Evolutionary conservation across 1,284 basidiomycete species (phyloP), one percentile per base, ranked within the genome.

Genomic region (Xerocomus amazonicus): DNA sequence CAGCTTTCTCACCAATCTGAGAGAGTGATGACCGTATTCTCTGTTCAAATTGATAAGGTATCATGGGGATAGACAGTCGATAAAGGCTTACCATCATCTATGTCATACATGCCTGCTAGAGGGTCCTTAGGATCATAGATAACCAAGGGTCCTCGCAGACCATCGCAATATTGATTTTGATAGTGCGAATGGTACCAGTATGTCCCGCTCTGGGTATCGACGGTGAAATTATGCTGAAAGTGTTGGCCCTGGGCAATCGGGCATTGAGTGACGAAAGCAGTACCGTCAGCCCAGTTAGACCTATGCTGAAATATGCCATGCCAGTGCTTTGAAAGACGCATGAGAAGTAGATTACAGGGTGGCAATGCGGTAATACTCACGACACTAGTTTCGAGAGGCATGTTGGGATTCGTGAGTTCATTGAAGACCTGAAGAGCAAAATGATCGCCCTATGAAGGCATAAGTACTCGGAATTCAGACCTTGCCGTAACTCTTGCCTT

Each of bases 371-470:
- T 0, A 7, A 2, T 28, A 45, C 66, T 51, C 45, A 70, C 71
- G 9, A 73, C 53, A 9, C 63, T 68, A 9, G 36, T 37, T 23
- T 37, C 36, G 10, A 37, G 36, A 23, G 36, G 36, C 36, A 37
- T 37, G 8, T 6, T 59, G 2, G 31, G 10, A 39, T 74, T 61
- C 1, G 55, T 61, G 19, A 74, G 60, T 31, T 59, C 17, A 49
- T 74, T 61, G 7, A 50, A 49, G 13, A 73, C 60, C 16, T 57
- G 38, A n/a, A 68, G 27, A 10, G 43, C 9, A 45, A 69, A 64
- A 0, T 33, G 2, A 23, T 58, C 58, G 3, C 12, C 33, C 59
- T 67, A 16, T 5, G 34, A 32, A 47, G 16, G 10, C 2, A 7
- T 48, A 8, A 45, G 41, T 31, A 35, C 13, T 3, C 3, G 9